These are phyloP conservation scores for Teunomyces atbi DNA, from an alignment of 805 yeast genomes.

Conservation along the genomic window DNA sequence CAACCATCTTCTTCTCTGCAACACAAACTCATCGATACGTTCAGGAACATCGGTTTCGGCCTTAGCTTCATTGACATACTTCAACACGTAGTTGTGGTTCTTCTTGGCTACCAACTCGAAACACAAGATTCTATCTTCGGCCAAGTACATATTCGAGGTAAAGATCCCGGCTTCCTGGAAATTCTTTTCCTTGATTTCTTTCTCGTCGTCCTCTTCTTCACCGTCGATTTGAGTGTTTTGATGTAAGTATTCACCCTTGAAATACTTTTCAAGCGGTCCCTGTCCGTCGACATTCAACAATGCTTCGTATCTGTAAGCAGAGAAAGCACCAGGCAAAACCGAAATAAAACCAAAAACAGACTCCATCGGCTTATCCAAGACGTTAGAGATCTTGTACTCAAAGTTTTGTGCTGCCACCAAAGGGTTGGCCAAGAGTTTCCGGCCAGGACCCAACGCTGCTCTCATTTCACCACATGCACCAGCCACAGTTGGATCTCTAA, in stretches of 20 bases:
- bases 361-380: slow-evolving; percentile 93
- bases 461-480: slow-evolving; percentile 98
- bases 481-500: slow-evolving; percentile 77
- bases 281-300: slow-evolving; percentile 68
- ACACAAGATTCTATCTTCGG: slow-evolving; percentile 94
- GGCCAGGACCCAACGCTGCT: slow-evolving; percentile 69
- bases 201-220: slow-evolving; percentile 38
- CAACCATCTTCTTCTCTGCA: slow-evolving; percentile 97
- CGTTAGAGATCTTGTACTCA: slow-evolving; percentile 94
- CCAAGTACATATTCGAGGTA: slow-evolving; percentile 93
- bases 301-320: slow-evolving; percentile 88
- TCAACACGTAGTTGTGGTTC: slow-evolving; percentile 81
- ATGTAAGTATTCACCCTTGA: slow-evolving; percentile 85
- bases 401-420: slow-evolving; percentile 95
- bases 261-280: slow-evolving; percentile 85
- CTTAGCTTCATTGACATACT: slow-evolving; percentile 87
- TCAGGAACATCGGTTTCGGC: slow-evolving; percentile 99
- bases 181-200: slow-evolving; percentile 37
- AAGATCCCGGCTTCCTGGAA: slow-evolving; percentile 64
- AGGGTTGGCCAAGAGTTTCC: slow-evolving; percentile 64
- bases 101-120: slow-evolving; percentile 93
- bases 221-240: slow-evolving; percentile 48
- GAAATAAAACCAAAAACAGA: slow-evolving; percentile 92
- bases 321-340: slow-evolving; percentile 94
- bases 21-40: slow-evolving; percentile 85